Conservation (phyloP, 1,284 basidiomycete species). For the Ceratobasidium sp. region DNA sequence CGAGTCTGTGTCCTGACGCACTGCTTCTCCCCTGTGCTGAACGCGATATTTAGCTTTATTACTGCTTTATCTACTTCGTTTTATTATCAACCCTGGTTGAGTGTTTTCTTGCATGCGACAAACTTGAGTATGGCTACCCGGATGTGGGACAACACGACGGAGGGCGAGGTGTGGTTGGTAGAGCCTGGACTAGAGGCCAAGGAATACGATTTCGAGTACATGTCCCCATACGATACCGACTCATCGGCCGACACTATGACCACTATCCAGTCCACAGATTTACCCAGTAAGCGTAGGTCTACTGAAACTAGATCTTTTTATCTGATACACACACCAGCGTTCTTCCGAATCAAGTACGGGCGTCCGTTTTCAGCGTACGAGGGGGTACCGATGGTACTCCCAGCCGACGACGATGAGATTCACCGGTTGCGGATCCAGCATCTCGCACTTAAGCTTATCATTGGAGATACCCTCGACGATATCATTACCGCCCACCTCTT, state of each 20-base stretch:
- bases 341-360: conserved; percentile 48
- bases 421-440: conserved; percentile 44
- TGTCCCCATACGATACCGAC: conserved; percentile 10
- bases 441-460: conserved; percentile 42
- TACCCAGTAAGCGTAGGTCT: background rate
- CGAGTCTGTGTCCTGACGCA: too few relatives aligned
- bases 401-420: conserved; percentile 41
- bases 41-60: too few relatives aligned
- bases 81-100: background rate
- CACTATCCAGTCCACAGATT: background rate
- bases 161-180: conserved; percentile 22
- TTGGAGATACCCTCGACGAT: conserved; percentile 26
- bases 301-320: background rate
- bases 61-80: too few relatives aligned
- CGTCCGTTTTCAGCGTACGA: conserved; percentile 45
- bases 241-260: conserved; percentile 8
- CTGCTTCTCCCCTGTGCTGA: too few relatives aligned
- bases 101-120: too few relatives aligned
- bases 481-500: conserved; percentile 1
- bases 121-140: background rate
- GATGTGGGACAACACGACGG: conserved; percentile 14
- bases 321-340: conserved; percentile 20
- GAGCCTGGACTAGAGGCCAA: background rate
- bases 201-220: background rate
- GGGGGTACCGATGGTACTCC: conserved; percentile 45